Evolutionary conservation across 805 yeast genomes (phyloP).

Genomic region (Candida schatavii): DNA sequence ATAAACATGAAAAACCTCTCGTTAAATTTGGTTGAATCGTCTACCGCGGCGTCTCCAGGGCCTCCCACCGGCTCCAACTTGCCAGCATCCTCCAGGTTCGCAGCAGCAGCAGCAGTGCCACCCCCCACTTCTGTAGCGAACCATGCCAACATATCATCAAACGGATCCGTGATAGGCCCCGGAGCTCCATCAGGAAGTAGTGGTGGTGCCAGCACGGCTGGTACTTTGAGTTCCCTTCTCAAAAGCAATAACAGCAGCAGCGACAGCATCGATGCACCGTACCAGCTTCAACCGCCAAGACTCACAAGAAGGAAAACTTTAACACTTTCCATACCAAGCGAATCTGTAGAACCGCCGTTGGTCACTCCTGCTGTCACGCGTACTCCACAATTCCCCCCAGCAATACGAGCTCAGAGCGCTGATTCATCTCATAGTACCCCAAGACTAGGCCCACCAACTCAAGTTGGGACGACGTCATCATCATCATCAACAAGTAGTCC

Average conservation of each 20-base stretch:
- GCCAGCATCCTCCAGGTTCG: no score
- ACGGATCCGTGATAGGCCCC: constrained; percentile 8
- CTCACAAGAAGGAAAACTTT: constrained; percentile 13
- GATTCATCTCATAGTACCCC: not conserved
- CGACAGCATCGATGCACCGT: constrained; percentile 6
- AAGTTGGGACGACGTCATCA: not conserved
- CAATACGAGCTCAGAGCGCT: constrained; percentile 2
- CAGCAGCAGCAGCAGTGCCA: no score
- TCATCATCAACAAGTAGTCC: constrained; percentile 4
- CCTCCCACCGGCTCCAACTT: no score
- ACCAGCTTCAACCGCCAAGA: constrained; percentile 7
- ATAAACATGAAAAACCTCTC: constrained; percentile 39
- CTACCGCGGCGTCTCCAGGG: no score
- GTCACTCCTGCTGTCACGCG: constrained; percentile 18
- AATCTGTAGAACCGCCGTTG: constrained; percentile 9
- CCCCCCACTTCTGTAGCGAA: no score
- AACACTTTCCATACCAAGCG: constrained; percentile 15
- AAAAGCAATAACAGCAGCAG: constrained; percentile 4
- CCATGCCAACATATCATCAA: not conserved
- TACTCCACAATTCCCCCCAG: constrained; percentile 19
- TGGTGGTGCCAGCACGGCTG: constrained; percentile 4
- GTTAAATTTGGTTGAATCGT: constrained; percentile 24
- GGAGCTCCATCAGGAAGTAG: no score
- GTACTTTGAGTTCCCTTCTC: not conserved
- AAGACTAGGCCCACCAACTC: not conserved